phyloP scores from a whole-genome alignment of 1,284 basidiomycete species.

The Waitea zeae region DNA sequence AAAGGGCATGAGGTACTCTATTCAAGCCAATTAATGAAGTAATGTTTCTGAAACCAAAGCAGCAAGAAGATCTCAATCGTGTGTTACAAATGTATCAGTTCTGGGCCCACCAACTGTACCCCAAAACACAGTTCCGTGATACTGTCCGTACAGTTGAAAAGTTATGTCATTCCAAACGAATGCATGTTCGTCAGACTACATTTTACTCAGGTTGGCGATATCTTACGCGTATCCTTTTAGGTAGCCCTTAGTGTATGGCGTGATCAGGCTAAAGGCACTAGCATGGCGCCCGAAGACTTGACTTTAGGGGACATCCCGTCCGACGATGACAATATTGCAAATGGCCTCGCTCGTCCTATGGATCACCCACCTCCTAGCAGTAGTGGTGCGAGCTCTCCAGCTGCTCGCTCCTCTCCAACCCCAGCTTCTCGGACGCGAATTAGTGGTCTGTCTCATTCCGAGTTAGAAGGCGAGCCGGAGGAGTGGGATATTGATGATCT shows the following conservation, averaged over 20 bases:
- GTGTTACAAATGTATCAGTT: slow-evolving; percentile 76
- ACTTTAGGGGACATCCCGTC: no score
- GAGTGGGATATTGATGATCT: no score
- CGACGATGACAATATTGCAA: no score
- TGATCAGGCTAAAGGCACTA: slow-evolving; percentile 55
- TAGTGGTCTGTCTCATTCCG: no score
- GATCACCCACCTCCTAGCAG: no score
- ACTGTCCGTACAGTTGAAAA: slow-evolving; percentile 73
- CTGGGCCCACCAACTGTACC: slow-evolving; percentile 85
- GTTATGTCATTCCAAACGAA: slow-evolving; percentile 65
- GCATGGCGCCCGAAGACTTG: slow-evolving; percentile 4
- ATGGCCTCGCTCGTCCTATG: no score
- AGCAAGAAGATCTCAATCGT: slow-evolving; percentile 64
- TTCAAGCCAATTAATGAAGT: neutral
- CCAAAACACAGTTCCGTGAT: slow-evolving; percentile 71
- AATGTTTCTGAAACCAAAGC: slow-evolving; percentile 3
- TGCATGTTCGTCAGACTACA: slow-evolving; percentile 43
- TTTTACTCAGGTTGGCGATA: neutral
- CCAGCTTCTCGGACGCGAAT: no score
- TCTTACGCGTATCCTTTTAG: slow-evolving; percentile 17
- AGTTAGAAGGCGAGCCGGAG: no score
- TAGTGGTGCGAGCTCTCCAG: no score
- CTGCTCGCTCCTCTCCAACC: no score
- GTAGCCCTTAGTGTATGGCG: slow-evolving; percentile 56
- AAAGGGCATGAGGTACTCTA: slow-evolving; percentile 72